These are phyloP conservation scores for Ananas comosus DNA, from an alignment of 176 grass and related monocot species.

Conservation along the genomic window DNA sequence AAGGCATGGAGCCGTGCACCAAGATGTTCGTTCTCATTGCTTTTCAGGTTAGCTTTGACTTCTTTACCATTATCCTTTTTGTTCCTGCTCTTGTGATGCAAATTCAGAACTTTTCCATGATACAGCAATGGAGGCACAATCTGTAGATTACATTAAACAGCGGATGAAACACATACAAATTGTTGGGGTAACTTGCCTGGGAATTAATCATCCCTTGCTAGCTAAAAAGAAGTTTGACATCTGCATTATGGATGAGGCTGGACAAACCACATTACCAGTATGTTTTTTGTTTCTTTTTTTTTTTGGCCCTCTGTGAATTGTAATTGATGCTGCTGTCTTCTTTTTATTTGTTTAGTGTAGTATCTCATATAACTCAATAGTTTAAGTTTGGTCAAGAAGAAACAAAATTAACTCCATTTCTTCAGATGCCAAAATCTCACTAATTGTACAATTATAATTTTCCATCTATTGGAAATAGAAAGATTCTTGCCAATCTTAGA, in stretches of 20 bases:
- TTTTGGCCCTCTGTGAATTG: neutral
- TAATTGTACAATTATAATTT: too few relatives aligned
- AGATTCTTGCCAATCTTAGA: too few relatives aligned
- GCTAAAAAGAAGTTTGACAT: constrained; percentile 91
- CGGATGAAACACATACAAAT: constrained; percentile 82
- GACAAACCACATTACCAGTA: constrained; percentile 97
- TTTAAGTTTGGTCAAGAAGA: too few relatives aligned
- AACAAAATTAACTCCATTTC: too few relatives aligned
- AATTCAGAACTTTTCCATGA: constrained; percentile 18
- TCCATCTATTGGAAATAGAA: too few relatives aligned
- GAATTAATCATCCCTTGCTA: constrained; percentile 80
- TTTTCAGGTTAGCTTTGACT: constrained; percentile 44
- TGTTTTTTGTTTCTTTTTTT: neutral
- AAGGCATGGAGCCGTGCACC: constrained; percentile 74
- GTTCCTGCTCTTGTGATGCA: neutral
- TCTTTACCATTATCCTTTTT: neutral
- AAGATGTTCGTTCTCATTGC: constrained; percentile 61
- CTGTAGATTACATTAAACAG: constrained; percentile 66
- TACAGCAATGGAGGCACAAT: constrained; percentile 47
- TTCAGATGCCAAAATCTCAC: too few relatives aligned
- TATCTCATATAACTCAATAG: neutral
- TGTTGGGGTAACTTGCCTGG: constrained; percentile 94
- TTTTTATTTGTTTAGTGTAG: neutral
- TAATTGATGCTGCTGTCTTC: neutral
- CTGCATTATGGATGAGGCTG: constrained; percentile 98